Base-by-base conservation (phyloP, 2,329 filamentous ascomycete species). In the Aureobasidium sp. region DNA sequence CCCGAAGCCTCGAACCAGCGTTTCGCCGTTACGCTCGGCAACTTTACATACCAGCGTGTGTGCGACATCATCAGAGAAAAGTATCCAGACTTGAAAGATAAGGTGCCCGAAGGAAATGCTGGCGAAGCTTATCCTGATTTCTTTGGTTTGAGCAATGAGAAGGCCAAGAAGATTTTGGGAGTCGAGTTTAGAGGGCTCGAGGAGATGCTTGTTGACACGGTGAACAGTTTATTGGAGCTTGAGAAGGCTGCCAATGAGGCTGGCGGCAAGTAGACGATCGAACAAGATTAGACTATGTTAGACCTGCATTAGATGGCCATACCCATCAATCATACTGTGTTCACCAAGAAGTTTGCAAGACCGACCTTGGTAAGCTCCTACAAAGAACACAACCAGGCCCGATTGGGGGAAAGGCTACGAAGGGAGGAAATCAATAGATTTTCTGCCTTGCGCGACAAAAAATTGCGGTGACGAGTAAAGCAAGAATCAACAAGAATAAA, bases 131-230 rank as follows among this genome's bases (percentile, higher is more conserved):
- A 73, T 58, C 73, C 72, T 1, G 69, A 71, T 4, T 72, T 70
- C 8, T 68, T 25, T 76, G 77, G 66, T 78, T 77, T 6, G 31
- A 59, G 55, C 43, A 59, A 50, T 31, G 43, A 47, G 51, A 38
- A 38, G 17, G 35, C 35, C 15, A 38, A 38, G 35, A 38, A 38
- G 17, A 64, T 86, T 0, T 66, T 89, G 49, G 84, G 84, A 0
- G 64, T 88, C 19, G 75, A 84, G 67, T 88, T 84, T 67, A 81
- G 69, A 61, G 70, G 71, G 0, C 72, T 89, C 42, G 80, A 86
- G 68, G 73, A 83, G 69, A 81, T 77, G 55, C 78, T 88, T 57
- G 71, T 76, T 19, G 86, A 88, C 71, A 80, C 82, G 4, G 82
- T 86, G 17, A 82, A 82, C 72, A 84, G 80, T 10, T 29, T 57